phyloP scores from a whole-genome alignment of 805 yeast genomes.

The Suhomyces xylopsoci region DNA sequence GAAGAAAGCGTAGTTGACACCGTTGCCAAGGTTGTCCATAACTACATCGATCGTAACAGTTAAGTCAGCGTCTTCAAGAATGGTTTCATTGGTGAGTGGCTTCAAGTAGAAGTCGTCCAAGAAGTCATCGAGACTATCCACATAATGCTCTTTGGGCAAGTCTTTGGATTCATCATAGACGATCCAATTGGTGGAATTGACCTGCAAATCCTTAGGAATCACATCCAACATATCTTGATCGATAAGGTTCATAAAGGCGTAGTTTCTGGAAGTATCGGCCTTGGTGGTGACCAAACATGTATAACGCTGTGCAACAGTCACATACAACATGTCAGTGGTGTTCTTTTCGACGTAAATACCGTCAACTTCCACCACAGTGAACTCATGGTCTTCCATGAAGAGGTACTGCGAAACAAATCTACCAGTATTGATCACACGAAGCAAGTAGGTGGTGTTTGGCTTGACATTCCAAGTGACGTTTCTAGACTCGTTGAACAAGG shows the following conservation, averaged over 20 bases:
- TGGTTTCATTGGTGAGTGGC: conserved; percentile 33
- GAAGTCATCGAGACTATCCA: conserved; percentile 45
- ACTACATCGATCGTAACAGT: conserved; percentile 66
- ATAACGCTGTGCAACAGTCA: conserved; percentile 91
- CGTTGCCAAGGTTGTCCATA: conserved; percentile 84
- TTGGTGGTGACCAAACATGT: conserved; percentile 76
- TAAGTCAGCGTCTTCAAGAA: conserved; percentile 65
- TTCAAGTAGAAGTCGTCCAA: conserved; percentile 39
- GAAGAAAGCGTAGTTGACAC: conserved; percentile 95
- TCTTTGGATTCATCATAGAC: conserved; percentile 46
- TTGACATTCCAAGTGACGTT: conserved; percentile 74
- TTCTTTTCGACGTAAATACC: conserved; percentile 82
- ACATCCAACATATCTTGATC: conserved; percentile 83
- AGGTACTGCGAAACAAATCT: conserved; percentile 89
- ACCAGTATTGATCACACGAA: conserved; percentile 82
- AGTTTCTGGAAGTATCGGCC: conserved; percentile 58
- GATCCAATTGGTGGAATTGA: conserved; percentile 76
- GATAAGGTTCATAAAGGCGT: conserved; percentile 75
- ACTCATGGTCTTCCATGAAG: conserved; percentile 82
- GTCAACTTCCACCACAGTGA: conserved; percentile 88
- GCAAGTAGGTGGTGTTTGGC: conserved; percentile 80
- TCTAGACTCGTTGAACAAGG: conserved; percentile 77
- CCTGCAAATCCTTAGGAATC: conserved; percentile 58
- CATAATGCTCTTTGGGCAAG: conserved; percentile 39
- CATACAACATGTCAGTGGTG: conserved; percentile 66